Evolutionary conservation across 2,329 filamentous ascomycete species (phyloP).

Genomic region (Apiospora marii): DNA sequence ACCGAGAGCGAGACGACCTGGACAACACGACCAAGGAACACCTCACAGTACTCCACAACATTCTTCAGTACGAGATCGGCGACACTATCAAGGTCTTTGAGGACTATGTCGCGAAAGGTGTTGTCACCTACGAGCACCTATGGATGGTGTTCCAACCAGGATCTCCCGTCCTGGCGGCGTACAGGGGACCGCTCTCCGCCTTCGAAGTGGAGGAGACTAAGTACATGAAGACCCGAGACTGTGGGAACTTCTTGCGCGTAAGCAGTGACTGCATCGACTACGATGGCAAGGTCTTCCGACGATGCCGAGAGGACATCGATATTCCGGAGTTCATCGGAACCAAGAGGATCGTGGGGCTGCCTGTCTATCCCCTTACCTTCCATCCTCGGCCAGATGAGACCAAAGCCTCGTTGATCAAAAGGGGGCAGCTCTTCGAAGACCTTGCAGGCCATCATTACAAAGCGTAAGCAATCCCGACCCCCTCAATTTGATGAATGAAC

Average conservation of each 20-base stretch:
- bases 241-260: constrained; percentile 49
- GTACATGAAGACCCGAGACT: constrained; percentile 45
- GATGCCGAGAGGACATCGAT: background rate
- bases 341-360: constrained; percentile 51
- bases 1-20: constrained; percentile 47
- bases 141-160: constrained; percentile 63
- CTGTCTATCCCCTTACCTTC: constrained; percentile 53
- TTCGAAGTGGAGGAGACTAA: constrained; percentile 48
- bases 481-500: background rate
- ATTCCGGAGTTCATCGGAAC: constrained; percentile 51
- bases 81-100: constrained; percentile 57
- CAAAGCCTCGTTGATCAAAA: constrained; percentile 43
- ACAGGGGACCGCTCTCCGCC: constrained; percentile 48
- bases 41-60: constrained; percentile 53
- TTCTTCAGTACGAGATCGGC: constrained; percentile 59
- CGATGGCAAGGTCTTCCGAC: constrained; percentile 56
- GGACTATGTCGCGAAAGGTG: constrained; percentile 60
- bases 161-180: constrained; percentile 44
- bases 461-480: constrained; percentile 43
- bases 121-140: constrained; percentile 60
- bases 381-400: constrained; percentile 50
- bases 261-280: constrained; percentile 55
- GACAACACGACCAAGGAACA: constrained; percentile 56
- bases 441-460: constrained; percentile 58
- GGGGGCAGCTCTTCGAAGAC: constrained; percentile 54